A percentile compares a stretch with the other conserved stretches of the same genome.
Evolutionary conservation across 2,329 filamentous ascomycete species (phyloP).

Genomic region (Zarea fungicola): DNA sequence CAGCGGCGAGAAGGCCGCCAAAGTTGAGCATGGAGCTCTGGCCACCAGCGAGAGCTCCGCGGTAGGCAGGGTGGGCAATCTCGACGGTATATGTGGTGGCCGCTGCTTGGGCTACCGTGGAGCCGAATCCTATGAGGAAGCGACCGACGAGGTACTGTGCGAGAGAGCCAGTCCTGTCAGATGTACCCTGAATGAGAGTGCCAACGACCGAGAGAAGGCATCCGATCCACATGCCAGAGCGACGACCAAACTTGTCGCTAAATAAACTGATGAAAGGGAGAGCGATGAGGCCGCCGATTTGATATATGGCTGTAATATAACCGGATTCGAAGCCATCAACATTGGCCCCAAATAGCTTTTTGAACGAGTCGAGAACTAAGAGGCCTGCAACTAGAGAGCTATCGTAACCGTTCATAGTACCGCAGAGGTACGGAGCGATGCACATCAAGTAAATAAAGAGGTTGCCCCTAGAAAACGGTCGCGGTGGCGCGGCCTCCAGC

Average conservation of each 20-base stretch:
- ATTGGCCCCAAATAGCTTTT: slow-evolving; percentile 36
- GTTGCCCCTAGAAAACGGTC: neutral
- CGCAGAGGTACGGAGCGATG: slow-evolving; percentile 15
- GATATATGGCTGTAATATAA: slow-evolving; percentile 45
- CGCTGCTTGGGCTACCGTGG: slow-evolving; percentile 40
- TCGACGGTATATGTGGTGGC: slow-evolving; percentile 44
- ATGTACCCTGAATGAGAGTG: slow-evolving; percentile 1
- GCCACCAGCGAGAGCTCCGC: slow-evolving; percentile 26
- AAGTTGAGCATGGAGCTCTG: slow-evolving; percentile 40
- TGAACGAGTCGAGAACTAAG: slow-evolving; percentile 47
- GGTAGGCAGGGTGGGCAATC: slow-evolving; percentile 41
- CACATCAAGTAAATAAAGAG: slow-evolving; percentile 12
- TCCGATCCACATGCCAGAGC: slow-evolving; percentile 39
- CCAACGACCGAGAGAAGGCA: slow-evolving; percentile 21
- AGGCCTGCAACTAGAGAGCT: slow-evolving; percentile 47
- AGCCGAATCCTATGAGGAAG: slow-evolving; percentile 49
- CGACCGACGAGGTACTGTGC: slow-evolving; percentile 29
- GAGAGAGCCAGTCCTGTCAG: neutral
- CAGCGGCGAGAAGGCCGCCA: slow-evolving; percentile 45
- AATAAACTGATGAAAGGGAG: slow-evolving; percentile 39
- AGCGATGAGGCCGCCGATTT: slow-evolving; percentile 39
- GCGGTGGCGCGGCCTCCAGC: neutral
- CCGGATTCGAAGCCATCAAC: slow-evolving; percentile 44
- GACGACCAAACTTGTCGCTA: slow-evolving; percentile 38
- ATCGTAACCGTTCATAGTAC: slow-evolving; percentile 29